phyloP scores from a whole-genome alignment of 148 eudicot species.

The Cornus florida region DNA sequence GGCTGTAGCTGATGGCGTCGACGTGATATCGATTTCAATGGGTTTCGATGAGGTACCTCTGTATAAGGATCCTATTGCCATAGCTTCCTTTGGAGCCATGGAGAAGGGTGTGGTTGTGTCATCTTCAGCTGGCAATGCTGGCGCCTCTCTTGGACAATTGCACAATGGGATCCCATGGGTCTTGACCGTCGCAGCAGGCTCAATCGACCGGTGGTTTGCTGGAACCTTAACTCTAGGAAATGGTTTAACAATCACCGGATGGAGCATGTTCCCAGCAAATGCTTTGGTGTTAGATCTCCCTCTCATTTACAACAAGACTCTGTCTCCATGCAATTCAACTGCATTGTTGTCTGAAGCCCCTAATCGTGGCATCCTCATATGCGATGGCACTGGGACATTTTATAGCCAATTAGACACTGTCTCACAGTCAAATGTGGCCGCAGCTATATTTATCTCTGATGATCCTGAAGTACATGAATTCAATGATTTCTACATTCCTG shows the following conservation, averaged over 20 bases:
- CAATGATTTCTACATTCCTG: constrained; percentile 2
- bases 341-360: background rate
- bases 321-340: constrained; percentile 20
- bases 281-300: constrained; percentile 16
- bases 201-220: constrained; percentile 21
- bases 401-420: background rate
- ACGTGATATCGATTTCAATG: constrained; percentile 34
- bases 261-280: constrained; percentile 27
- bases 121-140: constrained; percentile 26
- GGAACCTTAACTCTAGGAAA: constrained; percentile 34
- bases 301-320: constrained; percentile 17
- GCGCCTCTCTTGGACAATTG: background rate
- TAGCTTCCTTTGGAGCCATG: constrained; percentile 35
- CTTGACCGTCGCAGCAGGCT: constrained; percentile 31
- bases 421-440: background rate
- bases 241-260: constrained; percentile 19
- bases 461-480: background rate
- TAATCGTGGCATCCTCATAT: constrained; percentile 9
- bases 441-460: constrained; percentile 16
- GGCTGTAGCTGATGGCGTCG: constrained; percentile 33
- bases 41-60: constrained; percentile 13
- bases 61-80: constrained; percentile 28
- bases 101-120: constrained; percentile 30
- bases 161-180: constrained; percentile 37
- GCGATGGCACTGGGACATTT: background rate